Percentiles rank a stretch among this genome's conserved stretches.
Conservation (phyloP, 805 yeast genomes). For the Yamadazyma endophytica region DNA sequence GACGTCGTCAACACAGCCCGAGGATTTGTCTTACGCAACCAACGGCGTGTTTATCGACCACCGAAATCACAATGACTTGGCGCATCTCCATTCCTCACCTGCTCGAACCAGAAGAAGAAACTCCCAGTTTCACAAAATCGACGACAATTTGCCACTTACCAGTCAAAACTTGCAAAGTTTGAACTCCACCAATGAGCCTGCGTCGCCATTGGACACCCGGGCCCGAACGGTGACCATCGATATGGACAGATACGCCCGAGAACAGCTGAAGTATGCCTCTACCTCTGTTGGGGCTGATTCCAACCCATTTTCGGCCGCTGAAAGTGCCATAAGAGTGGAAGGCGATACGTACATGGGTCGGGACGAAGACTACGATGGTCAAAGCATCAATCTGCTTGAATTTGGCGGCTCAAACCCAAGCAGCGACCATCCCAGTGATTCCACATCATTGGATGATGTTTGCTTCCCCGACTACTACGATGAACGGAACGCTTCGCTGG, state of each 20-base stretch:
- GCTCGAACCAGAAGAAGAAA: conserved; percentile 24
- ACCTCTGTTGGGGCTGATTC: background rate
- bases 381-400: conserved; percentile 26
- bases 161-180: conserved; percentile 32
- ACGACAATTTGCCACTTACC: conserved; percentile 26
- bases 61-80: conserved; percentile 21
- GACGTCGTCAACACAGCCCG: conserved; percentile 8
- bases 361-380: conserved; percentile 10
- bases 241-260: conserved; percentile 35
- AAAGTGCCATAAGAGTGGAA: too few relatives aligned
- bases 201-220: conserved; percentile 8
- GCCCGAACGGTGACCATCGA: conserved; percentile 27
- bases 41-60: conserved; percentile 28
- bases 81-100: conserved; percentile 25
- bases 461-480: conserved; percentile 76
- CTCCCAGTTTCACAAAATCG: conserved; percentile 1
- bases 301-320: too few relatives aligned
- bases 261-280: conserved; percentile 15
- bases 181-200: conserved; percentile 6
- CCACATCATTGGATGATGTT: conserved; percentile 85
- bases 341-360: conserved; percentile 1
- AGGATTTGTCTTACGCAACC: too few relatives aligned
- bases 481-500: too few relatives aligned
- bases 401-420: conserved; percentile 61
- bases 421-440: conserved; percentile 55